Conservation (phyloP, 2,329 filamentous ascomycete genomes). For the Berkeleyomyces basicola region DNA sequence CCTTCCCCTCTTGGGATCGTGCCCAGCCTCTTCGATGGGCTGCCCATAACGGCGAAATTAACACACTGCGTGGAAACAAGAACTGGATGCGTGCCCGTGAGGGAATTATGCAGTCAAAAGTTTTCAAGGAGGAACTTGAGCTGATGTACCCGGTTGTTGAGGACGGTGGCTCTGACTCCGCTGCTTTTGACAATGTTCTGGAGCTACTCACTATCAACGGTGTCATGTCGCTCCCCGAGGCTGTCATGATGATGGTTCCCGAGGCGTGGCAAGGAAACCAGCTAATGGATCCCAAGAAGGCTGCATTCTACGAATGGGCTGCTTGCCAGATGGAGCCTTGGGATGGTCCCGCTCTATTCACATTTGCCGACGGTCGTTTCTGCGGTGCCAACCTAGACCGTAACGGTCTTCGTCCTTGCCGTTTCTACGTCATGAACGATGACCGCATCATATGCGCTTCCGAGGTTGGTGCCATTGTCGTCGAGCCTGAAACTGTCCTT, state of each 20-base stretch:
- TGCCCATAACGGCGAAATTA: constrained; percentile 97
- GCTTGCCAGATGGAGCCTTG: constrained; percentile 98
- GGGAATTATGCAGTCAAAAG: constrained; percentile 80
- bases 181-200: constrained; percentile 91
- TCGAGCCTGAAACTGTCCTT: constrained; percentile 81
- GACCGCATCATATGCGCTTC: constrained; percentile 95
- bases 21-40: constrained; percentile 93
- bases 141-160: constrained; percentile 86
- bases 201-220: constrained; percentile 91
- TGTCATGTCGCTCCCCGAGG: constrained; percentile 84
- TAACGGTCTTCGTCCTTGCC: constrained; percentile 86
- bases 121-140: constrained; percentile 87
- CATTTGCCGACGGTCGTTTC: constrained; percentile 89
- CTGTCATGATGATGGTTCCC: constrained; percentile 96
- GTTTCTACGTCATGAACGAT: constrained; percentile 93
- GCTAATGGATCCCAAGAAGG: constrained; percentile 84
- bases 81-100: constrained; percentile 99
- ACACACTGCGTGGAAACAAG: constrained; percentile 93
- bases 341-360: constrained; percentile 94
- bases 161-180: constrained; percentile 90
- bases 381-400: constrained; percentile 93
- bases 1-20: constrained; percentile 95
- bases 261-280: constrained; percentile 95
- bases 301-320: constrained; percentile 96
- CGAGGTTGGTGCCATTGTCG: constrained; percentile 81